These are phyloP conservation scores for Aciculosporium take DNA, from an alignment of 2,329 filamentous ascomycete genomes.

Conservation along the genomic window DNA sequence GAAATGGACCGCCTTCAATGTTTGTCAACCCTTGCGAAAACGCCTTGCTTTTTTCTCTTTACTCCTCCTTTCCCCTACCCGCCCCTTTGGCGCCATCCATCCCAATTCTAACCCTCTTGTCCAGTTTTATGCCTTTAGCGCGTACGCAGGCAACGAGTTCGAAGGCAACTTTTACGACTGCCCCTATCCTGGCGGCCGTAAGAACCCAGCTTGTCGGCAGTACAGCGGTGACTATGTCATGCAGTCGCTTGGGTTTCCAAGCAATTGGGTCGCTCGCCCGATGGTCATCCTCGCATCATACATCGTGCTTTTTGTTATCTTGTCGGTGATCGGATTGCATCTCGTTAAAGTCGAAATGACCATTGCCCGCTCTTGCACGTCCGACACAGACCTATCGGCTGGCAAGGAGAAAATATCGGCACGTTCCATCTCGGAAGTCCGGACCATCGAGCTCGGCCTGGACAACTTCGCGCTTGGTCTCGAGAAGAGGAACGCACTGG, in stretches of 20 bases:
- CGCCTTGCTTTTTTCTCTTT: neutral
- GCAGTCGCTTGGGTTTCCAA: slow-evolving; percentile 51
- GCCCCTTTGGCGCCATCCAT: too few species aligned
- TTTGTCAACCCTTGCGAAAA: neutral
- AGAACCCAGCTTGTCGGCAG: slow-evolving; percentile 50
- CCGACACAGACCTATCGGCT: slow-evolving; percentile 48
- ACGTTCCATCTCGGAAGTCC: slow-evolving; percentile 35
- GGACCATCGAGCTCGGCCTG: slow-evolving; percentile 50
- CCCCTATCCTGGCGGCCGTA: slow-evolving; percentile 44
- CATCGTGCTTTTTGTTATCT: slow-evolving; percentile 44
- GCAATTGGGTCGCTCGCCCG: slow-evolving; percentile 51
- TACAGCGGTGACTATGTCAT: slow-evolving; percentile 60
- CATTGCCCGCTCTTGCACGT: slow-evolving; percentile 46
- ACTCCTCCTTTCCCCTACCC: neutral
- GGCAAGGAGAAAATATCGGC: slow-evolving; percentile 56
- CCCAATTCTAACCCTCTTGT: slow-evolving; percentile 8
- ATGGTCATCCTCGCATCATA: slow-evolving; percentile 50
- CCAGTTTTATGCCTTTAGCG: slow-evolving; percentile 57
- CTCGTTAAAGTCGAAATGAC: slow-evolving; percentile 55
- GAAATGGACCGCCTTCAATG: slow-evolving; percentile 38
- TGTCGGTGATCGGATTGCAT: slow-evolving; percentile 47
- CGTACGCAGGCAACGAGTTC: slow-evolving; percentile 61
- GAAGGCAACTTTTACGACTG: slow-evolving; percentile 59
- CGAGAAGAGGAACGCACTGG: slow-evolving; percentile 42
- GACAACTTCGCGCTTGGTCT: slow-evolving; percentile 50